These are phyloP conservation scores for Colletotrichum brevisporum DNA, from an alignment of 2,329 filamentous ascomycete species.

Conservation along the genomic window DNA sequence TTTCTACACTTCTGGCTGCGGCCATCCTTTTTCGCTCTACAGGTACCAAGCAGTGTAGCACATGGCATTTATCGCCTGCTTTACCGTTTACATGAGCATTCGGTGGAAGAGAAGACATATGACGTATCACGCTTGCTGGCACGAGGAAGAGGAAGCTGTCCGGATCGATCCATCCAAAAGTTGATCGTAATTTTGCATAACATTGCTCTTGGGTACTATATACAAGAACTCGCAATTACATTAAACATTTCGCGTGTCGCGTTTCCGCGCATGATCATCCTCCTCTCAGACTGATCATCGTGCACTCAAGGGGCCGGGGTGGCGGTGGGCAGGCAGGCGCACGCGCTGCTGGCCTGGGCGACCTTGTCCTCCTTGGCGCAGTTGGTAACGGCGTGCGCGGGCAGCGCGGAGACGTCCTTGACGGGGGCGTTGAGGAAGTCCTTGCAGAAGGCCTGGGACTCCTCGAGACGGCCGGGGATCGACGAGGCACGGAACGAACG, in stretches of 20 bases:
- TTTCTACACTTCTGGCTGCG: no score
- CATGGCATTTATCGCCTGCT: no score
- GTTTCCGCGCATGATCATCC: not conserved
- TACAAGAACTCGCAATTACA: not conserved
- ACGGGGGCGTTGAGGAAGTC: conserved; percentile 39
- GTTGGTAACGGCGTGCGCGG: conserved; percentile 42
- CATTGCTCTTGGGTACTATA: not conserved
- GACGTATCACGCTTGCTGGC: no score
- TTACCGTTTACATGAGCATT: no score
- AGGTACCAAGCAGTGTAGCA: no score
- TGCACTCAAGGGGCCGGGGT: conserved; percentile 36
- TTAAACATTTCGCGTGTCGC: not conserved
- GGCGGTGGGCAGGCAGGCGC: conserved; percentile 44
- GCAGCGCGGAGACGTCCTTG: conserved; percentile 42
- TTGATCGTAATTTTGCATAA: not conserved
- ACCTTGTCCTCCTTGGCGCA: conserved; percentile 43
- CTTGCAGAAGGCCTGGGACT: conserved; percentile 51
- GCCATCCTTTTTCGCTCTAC: no score
- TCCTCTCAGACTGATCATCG: not conserved
- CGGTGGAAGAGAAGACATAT: no score
- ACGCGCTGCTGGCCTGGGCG: conserved; percentile 43
- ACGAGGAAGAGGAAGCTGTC: no score
- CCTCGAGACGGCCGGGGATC: conserved; percentile 49
- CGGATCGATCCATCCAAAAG: not conserved
- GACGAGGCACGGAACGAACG: conserved; percentile 53